Evolutionary conservation across 345 rosid species (phyloP).

Genomic region (Mercurialis annua): DNA sequence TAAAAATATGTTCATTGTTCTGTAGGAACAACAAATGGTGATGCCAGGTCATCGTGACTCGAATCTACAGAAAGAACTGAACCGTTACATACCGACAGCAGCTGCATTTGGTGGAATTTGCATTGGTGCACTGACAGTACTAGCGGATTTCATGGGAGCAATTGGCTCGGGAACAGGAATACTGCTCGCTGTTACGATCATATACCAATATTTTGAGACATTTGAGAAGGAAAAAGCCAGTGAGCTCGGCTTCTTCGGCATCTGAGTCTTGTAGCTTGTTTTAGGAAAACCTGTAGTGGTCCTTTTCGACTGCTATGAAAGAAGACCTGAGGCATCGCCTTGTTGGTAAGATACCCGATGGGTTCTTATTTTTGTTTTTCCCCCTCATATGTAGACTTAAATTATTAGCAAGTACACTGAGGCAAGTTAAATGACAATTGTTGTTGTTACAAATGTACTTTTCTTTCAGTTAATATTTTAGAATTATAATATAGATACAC

Average conservation of each 20-base stretch:
- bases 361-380: no score
- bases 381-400: no score
- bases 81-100: constrained; percentile 89
- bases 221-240: constrained; percentile 88
- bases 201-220: constrained; percentile 87
- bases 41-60: constrained; percentile 93
- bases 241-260: constrained; percentile 86
- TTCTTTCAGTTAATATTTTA: no score
- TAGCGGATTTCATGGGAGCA: constrained; percentile 93
- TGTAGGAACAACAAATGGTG: constrained; percentile 93
- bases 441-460: no score
- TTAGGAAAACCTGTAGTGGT: no score
- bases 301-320: no score
- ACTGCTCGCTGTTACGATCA: constrained; percentile 79
- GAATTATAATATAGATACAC: no score
- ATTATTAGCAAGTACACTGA: no score
- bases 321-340: no score
- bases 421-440: no score
- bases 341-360: no score
- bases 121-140: constrained; percentile 79
- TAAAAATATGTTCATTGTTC: no score
- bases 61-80: constrained; percentile 75
- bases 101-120: constrained; percentile 88
- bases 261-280: constrained; percentile 28
- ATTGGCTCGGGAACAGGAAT: constrained; percentile 86